A percentile compares a stretch with the other conserved stretches of the same genome.
Evolutionary conservation across 2,329 filamentous ascomycete species (phyloP).

Genomic region (Lachnellula arida): DNA sequence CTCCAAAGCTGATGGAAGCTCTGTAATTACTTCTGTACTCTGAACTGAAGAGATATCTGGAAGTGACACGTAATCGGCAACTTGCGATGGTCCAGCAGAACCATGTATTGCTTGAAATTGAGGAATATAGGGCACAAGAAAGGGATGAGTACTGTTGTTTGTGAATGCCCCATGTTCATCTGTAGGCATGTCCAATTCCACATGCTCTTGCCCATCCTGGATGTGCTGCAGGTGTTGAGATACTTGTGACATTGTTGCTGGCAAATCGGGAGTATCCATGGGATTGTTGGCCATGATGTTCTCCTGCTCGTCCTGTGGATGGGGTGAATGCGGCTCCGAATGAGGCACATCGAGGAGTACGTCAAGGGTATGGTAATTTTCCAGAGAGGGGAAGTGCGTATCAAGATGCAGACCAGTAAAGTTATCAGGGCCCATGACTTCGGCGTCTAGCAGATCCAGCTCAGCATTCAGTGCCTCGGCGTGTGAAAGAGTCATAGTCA

Average conservation of each 20-base stretch:
- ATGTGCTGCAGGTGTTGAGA: conserved; percentile 29
- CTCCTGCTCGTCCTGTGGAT: conserved; percentile 1
- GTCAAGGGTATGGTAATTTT: not conserved
- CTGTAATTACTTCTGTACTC: not conserved
- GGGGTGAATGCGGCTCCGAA: not conserved
- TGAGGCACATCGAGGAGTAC: not conserved
- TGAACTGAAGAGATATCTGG: conserved; percentile 4
- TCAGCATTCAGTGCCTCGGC: conserved; percentile 20
- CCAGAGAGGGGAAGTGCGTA: not conserved
- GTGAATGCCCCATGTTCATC: conserved; percentile 19
- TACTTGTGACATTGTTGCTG: conserved; percentile 26
- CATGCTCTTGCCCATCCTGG: conserved; percentile 29
- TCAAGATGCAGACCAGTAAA: not conserved
- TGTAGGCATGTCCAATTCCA: conserved; percentile 13
- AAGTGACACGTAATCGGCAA: conserved; percentile 8
- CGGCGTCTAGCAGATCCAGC: conserved; percentile 24
- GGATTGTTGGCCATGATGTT: not conserved
- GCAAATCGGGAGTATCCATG: conserved; percentile 14
- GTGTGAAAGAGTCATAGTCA: conserved; percentile 21
- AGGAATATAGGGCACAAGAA: conserved; percentile 17
- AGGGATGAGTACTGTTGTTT: conserved; percentile 28
- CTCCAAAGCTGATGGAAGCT: conserved; percentile 4
- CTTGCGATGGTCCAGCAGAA: not conserved
- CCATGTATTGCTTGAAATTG: conserved; percentile 5
- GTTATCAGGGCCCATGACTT: conserved; percentile 19